Percentiles rank a stretch among this genome's conserved stretches.
phyloP scores from a whole-genome alignment of 306 rosid genomes.

The Fragaria ananassa region DNA sequence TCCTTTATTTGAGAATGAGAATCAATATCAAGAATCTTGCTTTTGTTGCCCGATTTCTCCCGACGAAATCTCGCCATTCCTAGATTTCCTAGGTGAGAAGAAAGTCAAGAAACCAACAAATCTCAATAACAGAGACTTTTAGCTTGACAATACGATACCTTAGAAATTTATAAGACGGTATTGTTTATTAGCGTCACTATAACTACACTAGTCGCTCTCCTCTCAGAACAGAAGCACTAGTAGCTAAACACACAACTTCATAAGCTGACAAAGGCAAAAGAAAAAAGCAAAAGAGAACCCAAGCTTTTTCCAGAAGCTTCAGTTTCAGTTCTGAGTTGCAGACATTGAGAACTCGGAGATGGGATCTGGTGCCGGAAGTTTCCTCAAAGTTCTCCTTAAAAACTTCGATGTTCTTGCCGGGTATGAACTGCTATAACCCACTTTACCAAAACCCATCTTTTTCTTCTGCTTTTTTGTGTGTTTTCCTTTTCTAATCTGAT shows the following conservation, averaged over 20 bases:
- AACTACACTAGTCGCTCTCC: not conserved
- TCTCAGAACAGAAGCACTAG: not conserved
- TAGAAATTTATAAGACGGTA: too few relatives aligned
- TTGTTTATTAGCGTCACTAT: not conserved
- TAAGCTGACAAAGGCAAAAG: not conserved
- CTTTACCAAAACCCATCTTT: not conserved
- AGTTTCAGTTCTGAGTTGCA: not conserved
- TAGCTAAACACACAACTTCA: not conserved
- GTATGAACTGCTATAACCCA: conserved; percentile 30
- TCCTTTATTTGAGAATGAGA: not conserved
- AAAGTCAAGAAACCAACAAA: not conserved
- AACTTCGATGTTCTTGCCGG: conserved; percentile 95
- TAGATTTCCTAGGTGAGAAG: not conserved
- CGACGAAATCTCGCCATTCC: not conserved
- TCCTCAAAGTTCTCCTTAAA: conserved; percentile 66
- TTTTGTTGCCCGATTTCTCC: not conserved
- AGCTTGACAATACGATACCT: not conserved
- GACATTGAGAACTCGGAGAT: conserved; percentile 34
- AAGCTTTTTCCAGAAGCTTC: conserved; percentile 8
- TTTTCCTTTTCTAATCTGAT: conserved; percentile 15
- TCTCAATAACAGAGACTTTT: too few relatives aligned
- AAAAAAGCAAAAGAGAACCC: not conserved
- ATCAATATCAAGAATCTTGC: not conserved
- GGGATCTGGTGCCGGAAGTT: conserved; percentile 86
- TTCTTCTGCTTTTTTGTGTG: not conserved